A percentile compares a stretch with the other conserved stretches of the same genome.
Conservation (phyloP, 2,329 filamentous ascomycete genomes). For the Rasamsonia emersonii region DNA sequence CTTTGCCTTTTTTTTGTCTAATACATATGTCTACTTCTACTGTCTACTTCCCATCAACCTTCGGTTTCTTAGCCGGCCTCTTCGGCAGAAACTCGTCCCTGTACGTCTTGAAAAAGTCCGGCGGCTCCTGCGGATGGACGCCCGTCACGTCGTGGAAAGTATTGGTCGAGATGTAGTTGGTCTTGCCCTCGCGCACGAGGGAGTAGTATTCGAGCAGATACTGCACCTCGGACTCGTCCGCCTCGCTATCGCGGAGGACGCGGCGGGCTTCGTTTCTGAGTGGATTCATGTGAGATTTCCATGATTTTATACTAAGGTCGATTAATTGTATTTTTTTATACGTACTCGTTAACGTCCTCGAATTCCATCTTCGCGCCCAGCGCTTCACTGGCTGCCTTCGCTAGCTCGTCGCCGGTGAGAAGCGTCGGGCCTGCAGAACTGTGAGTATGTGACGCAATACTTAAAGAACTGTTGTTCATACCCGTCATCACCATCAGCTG, state of each 20-base stretch:
- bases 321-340: too few relatives aligned
- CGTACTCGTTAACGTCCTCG: conserved; percentile 39
- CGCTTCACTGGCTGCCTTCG: conserved; percentile 37
- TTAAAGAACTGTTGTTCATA: conserved; percentile 10
- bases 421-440: conserved; percentile 36
- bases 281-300: too few relatives aligned
- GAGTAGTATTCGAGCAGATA: conserved; percentile 47
- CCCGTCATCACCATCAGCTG: conserved; percentile 46
- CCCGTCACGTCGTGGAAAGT: conserved; percentile 44
- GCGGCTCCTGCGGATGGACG: conserved; percentile 37
- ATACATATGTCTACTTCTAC: too few relatives aligned
- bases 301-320: too few relatives aligned
- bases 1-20: too few relatives aligned
- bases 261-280: conserved; percentile 25
- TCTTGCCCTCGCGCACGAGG: conserved; percentile 45
- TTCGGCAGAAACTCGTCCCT: conserved; percentile 26
- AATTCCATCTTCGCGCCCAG: conserved; percentile 38
- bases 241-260: conserved; percentile 26
- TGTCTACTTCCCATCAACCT: conserved; percentile 5
- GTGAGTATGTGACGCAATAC: background rate
- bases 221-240: conserved; percentile 35
- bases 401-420: conserved; percentile 39
- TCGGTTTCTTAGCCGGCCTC: conserved; percentile 6
- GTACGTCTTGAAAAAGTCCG: conserved; percentile 44
- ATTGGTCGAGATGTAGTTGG: conserved; percentile 45